A percentile compares a stretch with the other conserved stretches of the same genome.
Evolutionary conservation across 257 asterid species (phyloP).

Genomic region (Nemophila menziesii): DNA sequence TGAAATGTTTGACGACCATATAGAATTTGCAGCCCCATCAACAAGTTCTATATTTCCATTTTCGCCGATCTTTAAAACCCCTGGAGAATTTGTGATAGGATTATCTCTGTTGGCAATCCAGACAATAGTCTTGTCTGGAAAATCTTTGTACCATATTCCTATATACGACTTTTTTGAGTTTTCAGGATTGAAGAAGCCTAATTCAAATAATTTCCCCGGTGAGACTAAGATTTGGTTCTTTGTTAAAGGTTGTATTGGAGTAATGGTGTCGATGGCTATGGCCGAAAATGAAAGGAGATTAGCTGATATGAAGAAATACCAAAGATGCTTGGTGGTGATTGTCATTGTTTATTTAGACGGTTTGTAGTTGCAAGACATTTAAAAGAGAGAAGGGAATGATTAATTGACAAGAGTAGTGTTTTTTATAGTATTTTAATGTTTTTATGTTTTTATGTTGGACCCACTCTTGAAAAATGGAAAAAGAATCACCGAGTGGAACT

Average conservation of each 20-base stretch:
- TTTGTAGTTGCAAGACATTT: slow-evolving; percentile 1
- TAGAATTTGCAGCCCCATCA: slow-evolving; percentile 23
- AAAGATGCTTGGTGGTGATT: neutral
- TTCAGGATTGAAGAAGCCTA: slow-evolving; percentile 22
- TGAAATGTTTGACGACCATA: slow-evolving; percentile 50
- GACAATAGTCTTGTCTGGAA: slow-evolving; percentile 26
- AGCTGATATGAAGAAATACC: slow-evolving; percentile 6
- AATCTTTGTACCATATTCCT: slow-evolving; percentile 29
- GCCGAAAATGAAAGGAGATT: slow-evolving; percentile 7
- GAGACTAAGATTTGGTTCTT: slow-evolving; percentile 19
- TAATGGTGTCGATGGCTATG: slow-evolving; percentile 13
- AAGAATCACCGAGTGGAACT: no score
- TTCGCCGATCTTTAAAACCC: slow-evolving; percentile 32
- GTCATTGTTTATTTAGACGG: slow-evolving; percentile 14
- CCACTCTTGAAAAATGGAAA: no score
- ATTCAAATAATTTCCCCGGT: slow-evolving; percentile 13
- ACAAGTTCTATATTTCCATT: slow-evolving; percentile 34
- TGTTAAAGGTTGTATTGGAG: slow-evolving; percentile 16
- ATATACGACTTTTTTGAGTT: slow-evolving; percentile 27
- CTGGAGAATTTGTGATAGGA: slow-evolving; percentile 46
- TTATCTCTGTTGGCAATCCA: slow-evolving; percentile 84
- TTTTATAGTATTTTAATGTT: no score
- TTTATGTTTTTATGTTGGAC: no score
- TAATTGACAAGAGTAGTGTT: neutral
- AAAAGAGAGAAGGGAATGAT: slow-evolving; percentile 1